Percentiles rank a stretch among this genome's conserved stretches.
Conservation (phyloP, 306 rosid genomes). For the Pueraria montana region DNA sequence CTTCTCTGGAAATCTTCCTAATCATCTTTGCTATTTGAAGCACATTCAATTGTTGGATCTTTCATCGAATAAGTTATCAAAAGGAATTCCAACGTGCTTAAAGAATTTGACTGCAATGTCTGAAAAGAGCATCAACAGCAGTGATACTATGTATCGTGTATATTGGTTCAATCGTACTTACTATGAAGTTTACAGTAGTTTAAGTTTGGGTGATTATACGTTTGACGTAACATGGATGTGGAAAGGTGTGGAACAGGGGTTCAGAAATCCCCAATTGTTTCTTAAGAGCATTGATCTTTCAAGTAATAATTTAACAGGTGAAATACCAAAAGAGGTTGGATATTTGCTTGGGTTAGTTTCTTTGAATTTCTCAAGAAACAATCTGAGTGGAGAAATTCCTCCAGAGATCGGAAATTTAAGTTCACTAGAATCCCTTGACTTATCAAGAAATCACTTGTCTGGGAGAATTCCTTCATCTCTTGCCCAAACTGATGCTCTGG, state of each 20-base stretch:
- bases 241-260: constrained; percentile 31
- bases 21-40: no score
- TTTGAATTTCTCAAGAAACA: constrained; percentile 25
- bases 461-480: not conserved
- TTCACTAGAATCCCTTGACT: not conserved
- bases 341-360: not conserved
- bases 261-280: constrained; percentile 36
- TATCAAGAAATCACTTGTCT: not conserved
- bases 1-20: no score
- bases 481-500: not conserved
- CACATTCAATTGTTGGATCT: no score
- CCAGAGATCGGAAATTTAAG: not conserved
- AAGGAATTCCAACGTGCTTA: no score
- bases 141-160: no score
- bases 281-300: constrained; percentile 8
- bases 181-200: no score
- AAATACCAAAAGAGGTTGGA: constrained; percentile 21
- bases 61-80: no score
- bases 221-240: not conserved
- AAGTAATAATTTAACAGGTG: not conserved
- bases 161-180: no score
- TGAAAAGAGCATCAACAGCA: no score
- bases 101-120: no score
- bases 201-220: no score
- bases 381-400: constrained; percentile 20